Evolutionary conservation across 192 early-diverging fungal species (phyloP).

Genomic region (Podila minutissima): DNA sequence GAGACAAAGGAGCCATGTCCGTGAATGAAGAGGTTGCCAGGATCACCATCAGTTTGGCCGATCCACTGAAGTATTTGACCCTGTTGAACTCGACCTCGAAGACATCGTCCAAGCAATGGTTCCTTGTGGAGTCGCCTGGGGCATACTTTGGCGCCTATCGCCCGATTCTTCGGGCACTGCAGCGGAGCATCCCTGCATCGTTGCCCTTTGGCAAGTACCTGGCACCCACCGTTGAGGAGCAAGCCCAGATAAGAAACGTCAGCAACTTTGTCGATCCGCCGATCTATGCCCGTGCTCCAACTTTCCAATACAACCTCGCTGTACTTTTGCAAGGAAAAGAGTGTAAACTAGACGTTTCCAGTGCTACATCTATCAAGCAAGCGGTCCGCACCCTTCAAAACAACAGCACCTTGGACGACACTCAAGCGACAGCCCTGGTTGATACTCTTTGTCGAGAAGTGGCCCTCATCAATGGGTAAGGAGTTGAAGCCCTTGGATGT

Average conservation of each 20-base stretch:
- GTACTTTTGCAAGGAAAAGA: slow-evolving; percentile 16
- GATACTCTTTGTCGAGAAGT: slow-evolving; percentile 59
- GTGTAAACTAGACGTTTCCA: slow-evolving; percentile 12
- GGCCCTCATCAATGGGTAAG: slow-evolving; percentile 63
- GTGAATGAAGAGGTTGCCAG: slow-evolving; percentile 42
- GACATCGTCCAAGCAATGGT: slow-evolving; percentile 3
- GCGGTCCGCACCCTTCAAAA: slow-evolving; percentile 4
- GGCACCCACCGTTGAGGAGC: slow-evolving; percentile 20
- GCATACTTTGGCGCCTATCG: slow-evolving; percentile 51
- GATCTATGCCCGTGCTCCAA: slow-evolving; percentile 50
- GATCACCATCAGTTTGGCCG: slow-evolving; percentile 15
- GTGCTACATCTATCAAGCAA: background rate
- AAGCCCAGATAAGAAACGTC: background rate
- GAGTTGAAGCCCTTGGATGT: background rate
- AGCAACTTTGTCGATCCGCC: slow-evolving; percentile 31
- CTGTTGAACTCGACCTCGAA: slow-evolving; percentile 10
- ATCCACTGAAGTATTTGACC: slow-evolving; percentile 27
- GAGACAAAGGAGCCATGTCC: slow-evolving; percentile 23
- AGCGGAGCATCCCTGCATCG: slow-evolving; percentile 23
- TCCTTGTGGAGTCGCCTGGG: slow-evolving; percentile 51
- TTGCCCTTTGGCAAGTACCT: slow-evolving; percentile 55
- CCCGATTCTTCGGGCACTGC: slow-evolving; percentile 47
- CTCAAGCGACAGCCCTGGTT: slow-evolving; percentile 59
- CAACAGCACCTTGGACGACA: slow-evolving; percentile 55
- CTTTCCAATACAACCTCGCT: slow-evolving; percentile 34